Percentiles rank a stretch among this genome's conserved stretches.
phyloP scores from a whole-genome alignment of 75 land plant genomes.

The Pinus taeda region DNA sequence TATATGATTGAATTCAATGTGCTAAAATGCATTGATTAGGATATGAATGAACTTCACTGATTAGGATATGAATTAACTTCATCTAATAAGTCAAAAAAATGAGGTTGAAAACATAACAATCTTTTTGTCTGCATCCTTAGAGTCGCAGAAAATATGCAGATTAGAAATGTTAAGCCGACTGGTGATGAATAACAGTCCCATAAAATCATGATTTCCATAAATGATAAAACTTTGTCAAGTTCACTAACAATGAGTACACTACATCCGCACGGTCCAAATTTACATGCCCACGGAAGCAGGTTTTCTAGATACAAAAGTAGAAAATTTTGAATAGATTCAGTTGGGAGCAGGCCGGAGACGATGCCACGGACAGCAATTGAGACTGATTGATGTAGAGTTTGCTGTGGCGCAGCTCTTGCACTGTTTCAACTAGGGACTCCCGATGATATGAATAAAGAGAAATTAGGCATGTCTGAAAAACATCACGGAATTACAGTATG shows the following conservation, averaged over 20 bases:
- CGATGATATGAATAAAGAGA: neutral
- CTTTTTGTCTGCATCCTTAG: too few species aligned
- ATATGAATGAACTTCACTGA: too few species aligned
- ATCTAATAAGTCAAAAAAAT: too few species aligned
- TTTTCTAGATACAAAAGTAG: neutral
- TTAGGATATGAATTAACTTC: too few species aligned
- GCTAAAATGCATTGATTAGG: too few species aligned
- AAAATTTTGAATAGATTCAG: constrained; percentile 13
- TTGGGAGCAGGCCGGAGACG: constrained; percentile 24
- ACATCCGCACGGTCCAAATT: neutral
- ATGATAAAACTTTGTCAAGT: neutral
- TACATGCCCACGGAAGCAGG: neutral
- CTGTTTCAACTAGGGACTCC: constrained; percentile 18
- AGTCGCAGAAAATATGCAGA: too few species aligned
- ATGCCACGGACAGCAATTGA: constrained; percentile 19
- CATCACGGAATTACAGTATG: neutral
- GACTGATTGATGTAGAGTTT: neutral
- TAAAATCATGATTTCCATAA: too few species aligned
- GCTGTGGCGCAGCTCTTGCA: constrained; percentile 13
- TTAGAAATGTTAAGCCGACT: too few species aligned
- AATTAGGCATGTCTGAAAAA: neutral
- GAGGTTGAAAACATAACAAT: too few species aligned
- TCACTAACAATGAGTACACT: too few species aligned
- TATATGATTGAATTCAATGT: too few species aligned
- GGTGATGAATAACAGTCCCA: too few species aligned